phyloP scores from a whole-genome alignment of 164 flowering plant species.

The Umbilicus rupestris region DNA sequence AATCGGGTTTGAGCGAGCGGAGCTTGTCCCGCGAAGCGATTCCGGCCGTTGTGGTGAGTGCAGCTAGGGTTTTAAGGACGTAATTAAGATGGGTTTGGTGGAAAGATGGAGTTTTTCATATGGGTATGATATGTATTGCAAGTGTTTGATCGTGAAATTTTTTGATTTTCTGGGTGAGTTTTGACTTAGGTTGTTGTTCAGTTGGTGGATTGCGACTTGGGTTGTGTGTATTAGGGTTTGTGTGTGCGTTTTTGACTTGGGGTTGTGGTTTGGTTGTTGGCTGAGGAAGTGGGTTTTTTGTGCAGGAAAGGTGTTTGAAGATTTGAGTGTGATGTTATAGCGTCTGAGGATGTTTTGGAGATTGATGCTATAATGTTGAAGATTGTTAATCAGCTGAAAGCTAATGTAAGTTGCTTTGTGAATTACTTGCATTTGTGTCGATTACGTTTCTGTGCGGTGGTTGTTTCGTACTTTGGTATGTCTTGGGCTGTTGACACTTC shows the following conservation, averaged over 20 bases:
- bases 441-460: background rate
- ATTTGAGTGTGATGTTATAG: too few relatives aligned
- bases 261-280: too few relatives aligned
- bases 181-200: too few relatives aligned
- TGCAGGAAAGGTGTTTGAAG: too few relatives aligned
- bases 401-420: background rate
- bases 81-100: background rate
- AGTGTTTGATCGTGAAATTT: background rate
- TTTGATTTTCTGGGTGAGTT: background rate
- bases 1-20: background rate
- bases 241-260: too few relatives aligned
- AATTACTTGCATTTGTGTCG: background rate
- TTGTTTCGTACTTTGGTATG: too few relatives aligned
- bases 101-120: background rate
- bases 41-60: background rate
- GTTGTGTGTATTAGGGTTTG: background rate
- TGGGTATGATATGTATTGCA: background rate
- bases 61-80: background rate
- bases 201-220: too few relatives aligned
- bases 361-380: too few relatives aligned
- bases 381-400: too few relatives aligned
- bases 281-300: too few relatives aligned
- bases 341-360: too few relatives aligned
- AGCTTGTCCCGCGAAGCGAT: background rate
- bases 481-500: too few relatives aligned